Evolutionary conservation across 345 rosid species (phyloP).

Genomic region (Reutealis trisperma): DNA sequence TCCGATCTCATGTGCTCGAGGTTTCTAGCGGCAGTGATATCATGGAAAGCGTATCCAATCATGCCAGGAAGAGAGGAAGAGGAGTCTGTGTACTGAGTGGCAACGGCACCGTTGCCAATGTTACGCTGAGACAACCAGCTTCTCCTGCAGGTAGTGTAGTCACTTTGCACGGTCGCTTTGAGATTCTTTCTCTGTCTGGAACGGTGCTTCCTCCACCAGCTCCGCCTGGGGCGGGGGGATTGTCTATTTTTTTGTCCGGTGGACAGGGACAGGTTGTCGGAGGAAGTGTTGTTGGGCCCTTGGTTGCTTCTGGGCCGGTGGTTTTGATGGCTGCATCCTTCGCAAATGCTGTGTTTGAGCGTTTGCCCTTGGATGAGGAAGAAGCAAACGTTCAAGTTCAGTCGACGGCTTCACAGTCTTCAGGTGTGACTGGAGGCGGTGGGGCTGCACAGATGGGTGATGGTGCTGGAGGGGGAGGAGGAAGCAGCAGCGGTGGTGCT

Average conservation of each 20-base stretch:
- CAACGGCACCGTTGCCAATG: constrained; percentile 62
- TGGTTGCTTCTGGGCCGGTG: constrained; percentile 67
- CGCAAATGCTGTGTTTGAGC: constrained; percentile 71
- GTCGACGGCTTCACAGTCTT: constrained; percentile 59
- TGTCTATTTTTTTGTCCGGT: constrained; percentile 70
- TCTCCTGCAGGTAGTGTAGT: constrained; percentile 62
- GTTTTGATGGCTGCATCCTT: constrained; percentile 78
- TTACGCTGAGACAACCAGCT: constrained; percentile 65
- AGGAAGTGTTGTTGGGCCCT: constrained; percentile 66
- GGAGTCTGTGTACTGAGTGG: constrained; percentile 75
- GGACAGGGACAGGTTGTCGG: constrained; percentile 86
- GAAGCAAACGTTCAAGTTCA: constrained; percentile 49
- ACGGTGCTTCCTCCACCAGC: constrained; percentile 87
- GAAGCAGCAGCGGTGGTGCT: constrained; percentile 27
- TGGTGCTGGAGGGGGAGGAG: constrained; percentile 33
- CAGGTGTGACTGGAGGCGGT: constrained; percentile 55
- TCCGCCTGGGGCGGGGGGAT: constrained; percentile 73
- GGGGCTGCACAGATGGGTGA: constrained; percentile 33
- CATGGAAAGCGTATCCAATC: constrained; percentile 53
- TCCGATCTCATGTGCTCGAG: constrained; percentile 75
- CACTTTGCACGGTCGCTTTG: constrained; percentile 79
- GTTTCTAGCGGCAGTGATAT: constrained; percentile 64
- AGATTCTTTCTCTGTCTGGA: constrained; percentile 73
- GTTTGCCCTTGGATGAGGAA: constrained; percentile 59
- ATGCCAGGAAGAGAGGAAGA: constrained; percentile 71